phyloP scores from a whole-genome alignment of 2,329 filamentous ascomycete genomes.

The Diplocarpon mali region DNA sequence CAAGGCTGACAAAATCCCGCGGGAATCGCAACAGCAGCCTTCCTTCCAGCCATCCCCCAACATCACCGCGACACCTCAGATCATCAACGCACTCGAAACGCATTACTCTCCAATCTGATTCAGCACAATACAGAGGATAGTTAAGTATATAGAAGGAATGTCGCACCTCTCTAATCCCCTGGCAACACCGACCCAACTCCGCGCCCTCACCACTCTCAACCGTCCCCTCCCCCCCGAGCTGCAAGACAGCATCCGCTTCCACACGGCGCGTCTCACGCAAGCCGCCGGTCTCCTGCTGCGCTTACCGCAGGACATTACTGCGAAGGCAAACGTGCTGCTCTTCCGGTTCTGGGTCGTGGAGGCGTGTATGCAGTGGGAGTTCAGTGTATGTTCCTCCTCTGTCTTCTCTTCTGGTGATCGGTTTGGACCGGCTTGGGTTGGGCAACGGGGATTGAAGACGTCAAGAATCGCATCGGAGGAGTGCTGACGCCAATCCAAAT shows the following conservation, averaged over 20 bases:
- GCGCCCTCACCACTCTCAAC: slow-evolving; percentile 32
- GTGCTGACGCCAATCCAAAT: neutral
- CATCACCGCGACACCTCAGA: neutral
- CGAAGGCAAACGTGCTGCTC: slow-evolving; percentile 73
- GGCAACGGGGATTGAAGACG: no score
- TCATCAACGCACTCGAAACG: neutral
- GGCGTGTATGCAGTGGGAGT: slow-evolving; percentile 46
- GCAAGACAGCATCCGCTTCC: slow-evolving; percentile 60
- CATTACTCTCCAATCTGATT: neutral
- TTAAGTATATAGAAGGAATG: slow-evolving; percentile 30
- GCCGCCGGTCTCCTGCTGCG: slow-evolving; percentile 71
- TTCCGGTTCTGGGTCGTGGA: slow-evolving; percentile 64
- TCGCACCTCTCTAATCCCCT: slow-evolving; percentile 59
- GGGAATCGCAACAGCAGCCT: slow-evolving; percentile 11
- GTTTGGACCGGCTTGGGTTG: no score
- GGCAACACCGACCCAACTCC: slow-evolving; percentile 58
- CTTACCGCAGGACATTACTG: slow-evolving; percentile 75
- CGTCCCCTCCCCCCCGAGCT: slow-evolving; percentile 56
- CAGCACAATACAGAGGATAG: neutral
- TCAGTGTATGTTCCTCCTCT: slow-evolving; percentile 25
- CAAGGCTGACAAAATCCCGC: neutral
- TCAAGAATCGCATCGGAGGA: no score
- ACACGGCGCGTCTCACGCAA: slow-evolving; percentile 64
- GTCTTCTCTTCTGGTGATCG: neutral
- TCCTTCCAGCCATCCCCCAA: neutral